phyloP scores from a whole-genome alignment of 805 yeast genomes.

The Suhomyces canberraensis region DNA sequence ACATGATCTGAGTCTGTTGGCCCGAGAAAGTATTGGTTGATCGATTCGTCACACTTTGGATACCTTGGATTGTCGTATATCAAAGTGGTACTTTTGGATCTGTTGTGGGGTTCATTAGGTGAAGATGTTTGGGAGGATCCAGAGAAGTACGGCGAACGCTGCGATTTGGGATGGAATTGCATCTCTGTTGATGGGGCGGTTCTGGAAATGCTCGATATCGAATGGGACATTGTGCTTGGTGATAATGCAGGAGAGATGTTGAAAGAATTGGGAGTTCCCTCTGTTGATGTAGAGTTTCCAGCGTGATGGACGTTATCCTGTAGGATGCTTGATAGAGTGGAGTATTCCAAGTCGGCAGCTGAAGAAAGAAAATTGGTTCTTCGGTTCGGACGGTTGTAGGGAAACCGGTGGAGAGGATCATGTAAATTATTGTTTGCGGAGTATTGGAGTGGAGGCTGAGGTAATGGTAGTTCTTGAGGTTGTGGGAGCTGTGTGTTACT shows the following conservation, averaged over 20 bases:
- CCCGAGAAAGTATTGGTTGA: conserved; percentile 70
- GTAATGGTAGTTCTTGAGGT: background rate
- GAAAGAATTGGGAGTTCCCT: conserved; percentile 37
- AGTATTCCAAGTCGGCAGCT: conserved; percentile 73
- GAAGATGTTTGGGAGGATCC: conserved; percentile 16
- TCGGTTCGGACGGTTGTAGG: conserved; percentile 8
- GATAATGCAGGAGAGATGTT: conserved; percentile 35
- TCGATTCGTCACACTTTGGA: conserved; percentile 53
- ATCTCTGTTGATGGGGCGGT: background rate
- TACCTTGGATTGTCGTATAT: conserved; percentile 18
- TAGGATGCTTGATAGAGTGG: conserved; percentile 63
- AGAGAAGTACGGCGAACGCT: conserved; percentile 13
- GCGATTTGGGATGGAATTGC: background rate
- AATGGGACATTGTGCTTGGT: conserved; percentile 17
- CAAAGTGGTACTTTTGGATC: conserved; percentile 2
- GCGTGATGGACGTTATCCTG: conserved; percentile 41
- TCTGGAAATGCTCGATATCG: conserved; percentile 5
- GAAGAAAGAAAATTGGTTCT: conserved; percentile 55
- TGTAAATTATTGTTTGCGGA: background rate
- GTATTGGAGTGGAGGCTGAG: background rate
- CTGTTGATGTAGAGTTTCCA: conserved; percentile 28
- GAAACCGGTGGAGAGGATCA: background rate
- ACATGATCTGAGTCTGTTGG: conserved; percentile 39
- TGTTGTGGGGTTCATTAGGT: conserved; percentile 6
- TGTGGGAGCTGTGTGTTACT: background rate